phyloP scores from a whole-genome alignment of 495 filamentous ascomycete species.

The Aspergillus coremiiformis region DNA sequence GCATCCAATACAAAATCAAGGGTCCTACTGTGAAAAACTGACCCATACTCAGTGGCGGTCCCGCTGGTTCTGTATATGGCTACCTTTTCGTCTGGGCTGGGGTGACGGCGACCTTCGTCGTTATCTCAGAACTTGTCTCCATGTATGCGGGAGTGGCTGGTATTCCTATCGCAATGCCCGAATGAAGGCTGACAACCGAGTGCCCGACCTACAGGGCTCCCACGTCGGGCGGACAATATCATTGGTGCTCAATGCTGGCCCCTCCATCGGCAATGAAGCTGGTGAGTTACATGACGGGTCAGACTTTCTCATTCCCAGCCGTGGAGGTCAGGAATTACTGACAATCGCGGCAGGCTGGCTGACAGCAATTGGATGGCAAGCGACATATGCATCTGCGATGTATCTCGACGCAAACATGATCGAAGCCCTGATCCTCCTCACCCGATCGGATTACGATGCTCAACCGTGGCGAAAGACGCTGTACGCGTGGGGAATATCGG shows the following conservation, averaged over 20 bases:
- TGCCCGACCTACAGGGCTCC: conserved; percentile 32
- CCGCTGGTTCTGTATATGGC: conserved; percentile 45
- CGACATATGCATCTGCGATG: conserved; percentile 29
- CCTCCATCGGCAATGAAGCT: conserved; percentile 32
- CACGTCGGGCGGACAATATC: conserved; percentile 46
- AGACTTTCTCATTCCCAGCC: neutral
- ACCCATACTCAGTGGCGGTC: conserved; percentile 34
- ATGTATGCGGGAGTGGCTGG: conserved; percentile 33
- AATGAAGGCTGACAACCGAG: neutral
- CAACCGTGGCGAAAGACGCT: conserved; percentile 37
- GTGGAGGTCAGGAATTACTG: neutral
- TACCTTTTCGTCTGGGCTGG: conserved; percentile 45
- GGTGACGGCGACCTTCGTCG: conserved; percentile 21
- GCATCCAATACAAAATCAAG: neutral
- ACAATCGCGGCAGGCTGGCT: conserved; percentile 34
- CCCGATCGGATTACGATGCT: conserved; percentile 29
- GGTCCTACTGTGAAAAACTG: neutral
- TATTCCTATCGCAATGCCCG: neutral
- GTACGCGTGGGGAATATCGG: conserved; percentile 33
- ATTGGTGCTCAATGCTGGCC: conserved; percentile 48
- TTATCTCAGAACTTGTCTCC: conserved; percentile 36
- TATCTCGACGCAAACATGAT: conserved; percentile 37
- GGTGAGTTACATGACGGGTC: conserved; percentile 44
- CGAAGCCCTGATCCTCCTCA: conserved; percentile 34
- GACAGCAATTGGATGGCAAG: conserved; percentile 40